Percentiles rank a stretch among this genome's conserved stretches.
These are phyloP conservation scores for Friedmanniomyces endolithicus DNA, from an alignment of 495 filamentous ascomycete genomes.

Conservation along the genomic window DNA sequence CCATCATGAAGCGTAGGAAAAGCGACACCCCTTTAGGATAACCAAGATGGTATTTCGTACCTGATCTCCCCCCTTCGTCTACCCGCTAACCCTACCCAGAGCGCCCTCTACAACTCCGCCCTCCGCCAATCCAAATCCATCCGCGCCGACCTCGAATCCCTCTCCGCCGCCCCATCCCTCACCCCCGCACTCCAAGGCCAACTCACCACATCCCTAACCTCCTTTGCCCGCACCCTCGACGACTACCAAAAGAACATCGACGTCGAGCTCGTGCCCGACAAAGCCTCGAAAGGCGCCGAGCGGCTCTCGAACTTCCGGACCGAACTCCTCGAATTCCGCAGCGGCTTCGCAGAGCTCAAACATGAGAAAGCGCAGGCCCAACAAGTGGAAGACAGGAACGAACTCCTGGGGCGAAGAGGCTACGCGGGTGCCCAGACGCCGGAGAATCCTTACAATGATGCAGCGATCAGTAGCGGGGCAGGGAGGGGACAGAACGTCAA, in stretches of 20 bases:
- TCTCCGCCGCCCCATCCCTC: constrained; percentile 50
- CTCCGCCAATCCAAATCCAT: constrained; percentile 84
- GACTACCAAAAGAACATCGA: constrained; percentile 79
- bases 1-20: neutral
- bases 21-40: neutral
- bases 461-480: constrained; percentile 26
- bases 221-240: constrained; percentile 82
- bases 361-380: constrained; percentile 52
- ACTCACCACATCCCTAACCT: constrained; percentile 74
- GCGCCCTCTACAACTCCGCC: constrained; percentile 89
- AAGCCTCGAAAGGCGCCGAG: constrained; percentile 81
- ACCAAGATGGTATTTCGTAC: neutral
- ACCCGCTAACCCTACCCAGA: constrained; percentile 32
- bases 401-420: constrained; percentile 73
- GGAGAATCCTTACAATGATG: constrained; percentile 83
- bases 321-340: constrained; percentile 67
- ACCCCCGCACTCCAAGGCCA: constrained; percentile 61
- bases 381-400: constrained; percentile 53
- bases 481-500: constrained; percentile 22
- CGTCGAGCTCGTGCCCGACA: constrained; percentile 72
- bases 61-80: neutral
- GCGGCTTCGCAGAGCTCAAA: constrained; percentile 65
- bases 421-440: constrained; percentile 52
- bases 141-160: constrained; percentile 67
- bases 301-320: constrained; percentile 72